phyloP scores from a whole-genome alignment of 2,329 filamentous ascomycete species.

The Cadophora gregata region DNA sequence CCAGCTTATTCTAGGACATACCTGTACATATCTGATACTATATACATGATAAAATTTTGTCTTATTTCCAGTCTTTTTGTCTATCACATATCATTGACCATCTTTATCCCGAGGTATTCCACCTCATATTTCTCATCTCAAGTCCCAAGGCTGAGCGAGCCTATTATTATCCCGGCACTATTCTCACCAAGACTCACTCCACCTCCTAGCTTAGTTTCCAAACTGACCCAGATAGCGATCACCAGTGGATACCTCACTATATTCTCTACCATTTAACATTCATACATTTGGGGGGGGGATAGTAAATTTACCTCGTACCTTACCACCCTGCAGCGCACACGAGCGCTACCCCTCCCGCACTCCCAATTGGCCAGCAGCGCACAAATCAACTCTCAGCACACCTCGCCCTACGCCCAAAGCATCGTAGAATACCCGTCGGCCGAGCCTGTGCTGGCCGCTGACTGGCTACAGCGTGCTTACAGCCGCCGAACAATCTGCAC shows the following conservation, averaged over 20 bases:
- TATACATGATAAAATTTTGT: not conserved
- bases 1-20: slow-evolving; percentile 17
- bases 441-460: not conserved
- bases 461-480: slow-evolving; percentile 14
- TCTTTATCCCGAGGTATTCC: not conserved
- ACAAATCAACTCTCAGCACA: not conserved
- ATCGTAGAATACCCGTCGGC: slow-evolving; percentile 11
- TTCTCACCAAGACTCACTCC: not conserved
- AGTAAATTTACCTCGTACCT: no score
- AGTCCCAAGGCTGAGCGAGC: slow-evolving; percentile 18
- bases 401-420: not conserved
- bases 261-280: not conserved
- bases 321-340: not conserved
- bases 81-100: not conserved
- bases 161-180: slow-evolving; percentile 14
- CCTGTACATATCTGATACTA: slow-evolving; percentile 24
- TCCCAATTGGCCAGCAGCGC: not conserved
- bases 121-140: not conserved
- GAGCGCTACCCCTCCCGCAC: slow-evolving; percentile 3
- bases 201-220: not conserved
- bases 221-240: slow-evolving; percentile 6
- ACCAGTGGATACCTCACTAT: slow-evolving; percentile 9
- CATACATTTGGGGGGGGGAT: no score
- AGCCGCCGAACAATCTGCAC: slow-evolving; percentile 20
- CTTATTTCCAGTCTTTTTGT: not conserved